Base-by-base conservation (phyloP, 2,329 filamentous ascomycete species). In the Boeremia exigua region DNA sequence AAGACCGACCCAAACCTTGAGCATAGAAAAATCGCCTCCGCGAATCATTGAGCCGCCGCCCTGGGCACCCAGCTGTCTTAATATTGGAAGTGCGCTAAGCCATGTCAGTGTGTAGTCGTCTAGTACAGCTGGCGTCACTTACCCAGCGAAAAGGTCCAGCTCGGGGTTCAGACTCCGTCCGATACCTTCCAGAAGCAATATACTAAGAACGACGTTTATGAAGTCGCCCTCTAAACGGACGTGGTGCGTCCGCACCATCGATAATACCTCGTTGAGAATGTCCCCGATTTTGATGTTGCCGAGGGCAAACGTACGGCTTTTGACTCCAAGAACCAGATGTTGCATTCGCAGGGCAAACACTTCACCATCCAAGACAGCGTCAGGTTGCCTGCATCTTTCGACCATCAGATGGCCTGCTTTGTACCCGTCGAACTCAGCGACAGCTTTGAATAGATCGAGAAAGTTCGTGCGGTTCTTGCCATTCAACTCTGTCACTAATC, bases 291-390 rank as follows among this genome's bases (percentile, higher is more conserved):
- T 96, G 77, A 99, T 89, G 70, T 92, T 96, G 4, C 94, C 94
- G 0, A 99, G 82, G 0, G 95, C 93, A 52, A 99, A 88, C 0
- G 95, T 99, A 37, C 88, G 85, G 63, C 88, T 90, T 81, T 98
- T 98, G 63, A 99, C 92, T 27, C 88, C 86, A 0, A 98, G 80
- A 2, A 99, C 92, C 4, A 99, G 84, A 77, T 98, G 93, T 76
- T 99, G 93, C 94, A 99, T 98, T 73, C 92, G 92, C 55, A 98
- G 80, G 0, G 94, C 92, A 70, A 98, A 99, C 0, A 98, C 85
- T 63, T 99, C 94, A 56, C 89, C 80, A 63, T 97, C 90, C 19
- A 96, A 82, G 1, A 99, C 95, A 2, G 90, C 90, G 39, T 95
- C 90, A 0, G 95, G 95, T 72, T 96, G 93, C 14, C 94, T 88